Base-by-base conservation (phyloP, 208 protist species). In the Vickermania ingenoplastis region DNA sequence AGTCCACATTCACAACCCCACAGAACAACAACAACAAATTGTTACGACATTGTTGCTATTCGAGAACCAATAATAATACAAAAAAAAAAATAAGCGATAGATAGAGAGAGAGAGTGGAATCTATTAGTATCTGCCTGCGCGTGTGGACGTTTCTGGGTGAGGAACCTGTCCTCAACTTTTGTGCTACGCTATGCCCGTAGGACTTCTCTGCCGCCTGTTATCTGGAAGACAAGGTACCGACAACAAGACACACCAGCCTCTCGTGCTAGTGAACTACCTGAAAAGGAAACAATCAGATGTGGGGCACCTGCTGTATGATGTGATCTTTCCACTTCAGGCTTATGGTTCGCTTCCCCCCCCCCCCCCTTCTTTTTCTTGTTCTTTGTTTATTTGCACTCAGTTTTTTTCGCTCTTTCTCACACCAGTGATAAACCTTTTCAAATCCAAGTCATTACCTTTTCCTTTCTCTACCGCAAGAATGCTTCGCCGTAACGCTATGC, bases 381-480 rank as follows among this genome's bases (percentile, higher is more conserved):
- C 36, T 45, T 45, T 45, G 36, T 7, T 45, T 7, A 7, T n/a
- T 45, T 45, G 36, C 7, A 45, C 17, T n/a, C 17, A 45, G n/a
- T 13, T 65, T 69, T 57, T 52, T 69, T 64, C 51, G 58, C 36
- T 31, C 31, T 56, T 57, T 1, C 21, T 0, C 21, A 54, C 17
- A 48, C 36, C 36, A 48, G 11, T 48, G 7, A 7, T n/a, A 48
- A 48, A n/a, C 17, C 36, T 48, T 48, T 17, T 17, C 7, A 7
- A 48, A 7, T n/a, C 36, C 11, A n/a, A 7, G 7, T 48, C 36
- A 48, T 17, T 48, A 48, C 17, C 11, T 48, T n/a, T 7, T 48
- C 17, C 17, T 48, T 48, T 48, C 17, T 48, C 17, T 48, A 7
- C 11, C 36, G 7, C 7, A n/a, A 7, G 7, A 30, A 48, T 29